Percentiles rank a stretch among this genome's conserved stretches.
Evolutionary conservation across 192 early-diverging fungal genomes (phyloP).

Genomic region (Entomortierella beljakovae): DNA sequence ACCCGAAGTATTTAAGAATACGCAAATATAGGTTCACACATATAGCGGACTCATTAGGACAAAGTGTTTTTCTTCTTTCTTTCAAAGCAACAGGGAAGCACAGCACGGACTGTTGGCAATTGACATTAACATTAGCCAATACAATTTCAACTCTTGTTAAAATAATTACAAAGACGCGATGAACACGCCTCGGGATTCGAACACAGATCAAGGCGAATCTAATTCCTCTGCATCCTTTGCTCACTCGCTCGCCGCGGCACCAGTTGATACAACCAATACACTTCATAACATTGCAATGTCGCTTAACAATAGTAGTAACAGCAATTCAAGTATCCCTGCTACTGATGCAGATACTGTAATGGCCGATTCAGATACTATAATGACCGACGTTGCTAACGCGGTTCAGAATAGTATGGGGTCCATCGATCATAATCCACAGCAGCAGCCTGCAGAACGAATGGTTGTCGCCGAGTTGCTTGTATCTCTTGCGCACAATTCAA

Average conservation of each 20-base stretch:
- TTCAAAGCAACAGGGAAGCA: too few species aligned
- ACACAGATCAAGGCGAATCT: slow-evolving; percentile 39
- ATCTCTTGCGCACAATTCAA: slow-evolving; percentile 30
- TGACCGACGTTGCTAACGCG: slow-evolving; percentile 29
- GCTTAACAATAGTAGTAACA: slow-evolving; percentile 7
- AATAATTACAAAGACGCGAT: slow-evolving; percentile 13
- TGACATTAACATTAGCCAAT: too few species aligned
- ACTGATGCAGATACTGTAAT: slow-evolving; percentile 2
- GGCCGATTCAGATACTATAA: slow-evolving; percentile 27
- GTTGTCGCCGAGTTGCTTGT: slow-evolving; percentile 48
- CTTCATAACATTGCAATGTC: slow-evolving; percentile 35
- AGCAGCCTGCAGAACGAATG: slow-evolving; percentile 42
- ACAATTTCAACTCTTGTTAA: background rate
- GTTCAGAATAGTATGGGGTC: slow-evolving; percentile 33
- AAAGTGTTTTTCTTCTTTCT: too few species aligned
- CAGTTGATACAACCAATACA: slow-evolving; percentile 27
- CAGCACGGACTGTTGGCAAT: too few species aligned
- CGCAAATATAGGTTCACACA: too few species aligned
- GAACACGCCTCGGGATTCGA: slow-evolving; percentile 46
- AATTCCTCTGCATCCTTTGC: slow-evolving; percentile 44
- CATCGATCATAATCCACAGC: slow-evolving; percentile 25
- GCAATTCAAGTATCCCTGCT: background rate
- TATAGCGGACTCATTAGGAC: too few species aligned
- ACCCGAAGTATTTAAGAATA: too few species aligned
- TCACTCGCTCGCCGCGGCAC: slow-evolving; percentile 43